phyloP scores from a whole-genome alignment of 2,329 filamentous ascomycete genomes.

The Penicillium sp. region DNA sequence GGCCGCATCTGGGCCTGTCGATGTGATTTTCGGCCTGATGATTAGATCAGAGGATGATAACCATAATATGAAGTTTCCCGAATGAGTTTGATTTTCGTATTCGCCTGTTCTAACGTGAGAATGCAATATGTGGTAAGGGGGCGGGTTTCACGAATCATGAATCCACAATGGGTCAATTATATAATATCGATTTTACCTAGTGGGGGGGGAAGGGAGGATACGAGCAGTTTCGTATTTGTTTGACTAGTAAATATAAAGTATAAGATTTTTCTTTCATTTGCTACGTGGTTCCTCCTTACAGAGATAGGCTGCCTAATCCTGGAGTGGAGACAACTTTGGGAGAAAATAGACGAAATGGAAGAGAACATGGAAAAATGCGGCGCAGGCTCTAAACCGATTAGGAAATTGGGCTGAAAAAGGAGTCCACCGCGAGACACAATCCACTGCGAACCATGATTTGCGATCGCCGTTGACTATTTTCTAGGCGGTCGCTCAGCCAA shows the following conservation, averaged over 20 bases:
- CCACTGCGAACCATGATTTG: neutral
- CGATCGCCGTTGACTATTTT: neutral
- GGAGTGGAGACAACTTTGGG: neutral
- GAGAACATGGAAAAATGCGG: neutral
- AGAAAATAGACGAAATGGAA: neutral
- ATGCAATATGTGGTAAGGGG: neutral
- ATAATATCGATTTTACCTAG: neutral
- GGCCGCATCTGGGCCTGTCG: neutral
- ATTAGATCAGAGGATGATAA: neutral
- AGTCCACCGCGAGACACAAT: conserved; percentile 7
- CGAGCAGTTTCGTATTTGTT: neutral
- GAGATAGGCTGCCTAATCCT: neutral
- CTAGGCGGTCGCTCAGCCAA: neutral
- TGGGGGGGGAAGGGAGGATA: neutral
- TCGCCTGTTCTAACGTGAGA: neutral
- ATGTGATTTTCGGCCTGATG: neutral
- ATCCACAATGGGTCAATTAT: neutral
- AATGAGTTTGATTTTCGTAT: neutral
- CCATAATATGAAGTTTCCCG: neutral
- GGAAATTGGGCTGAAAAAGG: conserved; percentile 7
- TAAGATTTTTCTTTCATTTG: neutral
- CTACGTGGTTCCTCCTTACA: neutral
- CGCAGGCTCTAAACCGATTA: neutral
- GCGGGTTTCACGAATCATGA: neutral
- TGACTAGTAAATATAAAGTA: neutral